Percentiles rank a stretch among this genome's conserved stretches.
phyloP scores from a whole-genome alignment of 305 asterid species.

The Fraxinus nigra region DNA sequence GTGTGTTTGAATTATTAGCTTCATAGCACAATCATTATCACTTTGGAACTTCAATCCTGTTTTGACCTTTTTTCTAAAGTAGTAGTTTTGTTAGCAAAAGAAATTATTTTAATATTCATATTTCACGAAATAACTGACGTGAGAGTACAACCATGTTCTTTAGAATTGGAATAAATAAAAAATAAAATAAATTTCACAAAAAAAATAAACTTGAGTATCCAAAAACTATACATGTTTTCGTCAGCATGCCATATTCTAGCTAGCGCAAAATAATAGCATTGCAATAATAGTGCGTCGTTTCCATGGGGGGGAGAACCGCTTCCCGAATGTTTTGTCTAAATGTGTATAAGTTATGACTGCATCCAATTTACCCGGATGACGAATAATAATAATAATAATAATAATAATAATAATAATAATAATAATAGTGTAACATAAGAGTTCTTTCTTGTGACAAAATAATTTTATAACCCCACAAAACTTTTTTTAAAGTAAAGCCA shows the following conservation, averaged over 20 bases:
- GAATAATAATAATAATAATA: no score
- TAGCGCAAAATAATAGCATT: background rate
- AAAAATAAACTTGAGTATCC: background rate
- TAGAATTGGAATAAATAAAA: background rate
- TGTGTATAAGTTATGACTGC: no score
- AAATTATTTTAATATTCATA: no score
- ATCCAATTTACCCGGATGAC: no score
- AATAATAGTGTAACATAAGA: background rate
- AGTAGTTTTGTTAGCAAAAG: background rate
- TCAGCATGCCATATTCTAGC: background rate
- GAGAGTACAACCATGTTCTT: background rate
- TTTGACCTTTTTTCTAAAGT: background rate
- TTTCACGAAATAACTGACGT: background rate
- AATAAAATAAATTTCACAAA: background rate
- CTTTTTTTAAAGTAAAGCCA: background rate
- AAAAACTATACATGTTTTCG: background rate
- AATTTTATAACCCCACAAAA: background rate
- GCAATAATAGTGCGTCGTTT: background rate
- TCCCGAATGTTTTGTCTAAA: no score
- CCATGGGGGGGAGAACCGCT: no score
- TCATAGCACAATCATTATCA: background rate
- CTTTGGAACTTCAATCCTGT: no score
- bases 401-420: no score
- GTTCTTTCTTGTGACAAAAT: background rate
- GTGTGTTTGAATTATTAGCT: background rate